These are phyloP conservation scores for Podospora pseudocomata DNA, from an alignment of 495 filamentous ascomycete genomes.

Conservation along the genomic window DNA sequence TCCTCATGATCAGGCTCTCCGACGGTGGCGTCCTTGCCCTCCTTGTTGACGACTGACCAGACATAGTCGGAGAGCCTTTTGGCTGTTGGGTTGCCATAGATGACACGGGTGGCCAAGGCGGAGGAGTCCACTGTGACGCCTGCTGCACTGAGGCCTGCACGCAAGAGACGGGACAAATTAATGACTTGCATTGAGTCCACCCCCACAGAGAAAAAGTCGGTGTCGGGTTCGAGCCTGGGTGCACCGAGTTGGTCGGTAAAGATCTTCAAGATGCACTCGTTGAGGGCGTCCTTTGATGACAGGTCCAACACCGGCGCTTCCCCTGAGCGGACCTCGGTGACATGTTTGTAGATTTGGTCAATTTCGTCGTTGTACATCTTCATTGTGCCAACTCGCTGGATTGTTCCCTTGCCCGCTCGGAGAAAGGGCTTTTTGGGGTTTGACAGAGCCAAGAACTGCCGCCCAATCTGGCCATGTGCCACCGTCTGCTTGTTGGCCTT, in stretches of 20 bases:
- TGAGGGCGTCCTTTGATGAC: slow-evolving; percentile 30
- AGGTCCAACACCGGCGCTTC: slow-evolving; percentile 30
- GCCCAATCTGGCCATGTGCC: slow-evolving; percentile 42
- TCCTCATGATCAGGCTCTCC: slow-evolving; percentile 24
- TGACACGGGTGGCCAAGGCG: slow-evolving; percentile 34
- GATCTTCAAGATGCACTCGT: slow-evolving; percentile 33
- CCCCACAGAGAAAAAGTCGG: slow-evolving; percentile 43
- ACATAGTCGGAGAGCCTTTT: slow-evolving; percentile 34
- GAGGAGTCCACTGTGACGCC: slow-evolving; percentile 30
- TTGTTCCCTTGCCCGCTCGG: slow-evolving; percentile 54
- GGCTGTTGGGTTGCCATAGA: slow-evolving; percentile 41
- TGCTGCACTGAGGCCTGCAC: slow-evolving; percentile 29
- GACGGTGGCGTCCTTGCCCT: slow-evolving; percentile 15
- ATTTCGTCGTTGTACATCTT: slow-evolving; percentile 54
- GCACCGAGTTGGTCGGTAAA: slow-evolving; percentile 32
- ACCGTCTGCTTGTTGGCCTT: slow-evolving; percentile 47
- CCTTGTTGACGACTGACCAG: slow-evolving; percentile 21
- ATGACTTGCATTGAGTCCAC: slow-evolving; percentile 55
- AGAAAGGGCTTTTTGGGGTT: slow-evolving; percentile 49
- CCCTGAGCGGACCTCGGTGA: slow-evolving; percentile 14
- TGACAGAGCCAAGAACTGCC: slow-evolving; percentile 42
- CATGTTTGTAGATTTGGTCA: slow-evolving; percentile 44
- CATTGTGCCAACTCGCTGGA: slow-evolving; percentile 46
- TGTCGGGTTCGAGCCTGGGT: slow-evolving; percentile 33
- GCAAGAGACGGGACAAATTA: slow-evolving; percentile 37